phyloP scores from a whole-genome alignment of 2,329 filamentous ascomycete genomes.

The Epicoccum nigrum region DNA sequence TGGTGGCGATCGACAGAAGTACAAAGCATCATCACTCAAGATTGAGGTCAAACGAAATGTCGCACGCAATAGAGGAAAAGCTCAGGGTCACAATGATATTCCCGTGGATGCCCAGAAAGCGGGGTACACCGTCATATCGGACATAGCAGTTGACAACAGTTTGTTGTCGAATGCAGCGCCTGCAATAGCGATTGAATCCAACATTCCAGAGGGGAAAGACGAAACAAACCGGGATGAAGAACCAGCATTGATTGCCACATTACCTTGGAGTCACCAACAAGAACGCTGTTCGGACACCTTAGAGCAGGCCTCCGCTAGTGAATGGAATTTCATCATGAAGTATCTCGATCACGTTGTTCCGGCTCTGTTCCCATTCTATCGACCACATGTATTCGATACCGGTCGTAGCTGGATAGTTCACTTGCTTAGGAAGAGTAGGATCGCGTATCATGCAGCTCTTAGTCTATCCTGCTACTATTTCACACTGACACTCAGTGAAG shows the following conservation, averaged over 20 bases:
- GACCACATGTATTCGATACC: conserved; percentile 18
- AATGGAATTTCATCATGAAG: conserved; percentile 24
- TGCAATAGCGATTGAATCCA: neutral
- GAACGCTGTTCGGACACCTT: conserved; percentile 3
- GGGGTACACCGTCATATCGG: conserved; percentile 6
- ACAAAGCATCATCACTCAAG: conserved; percentile 15
- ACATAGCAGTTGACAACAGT: neutral
- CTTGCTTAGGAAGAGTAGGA: conserved; percentile 18
- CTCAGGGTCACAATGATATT: neutral
- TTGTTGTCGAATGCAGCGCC: neutral
- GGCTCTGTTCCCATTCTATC: conserved; percentile 21
- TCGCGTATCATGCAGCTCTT: conserved; percentile 19
- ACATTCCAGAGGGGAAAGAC: neutral
- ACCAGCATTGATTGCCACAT: conserved; percentile 1
- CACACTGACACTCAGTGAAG: conserved; percentile 22
- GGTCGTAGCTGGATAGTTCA: conserved; percentile 24
- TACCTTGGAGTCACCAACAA: conserved; percentile 12
- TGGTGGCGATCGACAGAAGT: conserved; percentile 14
- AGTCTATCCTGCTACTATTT: conserved; percentile 23
- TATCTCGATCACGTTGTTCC: conserved; percentile 25
- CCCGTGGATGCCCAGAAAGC: neutral
- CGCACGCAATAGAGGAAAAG: conserved; percentile 15
- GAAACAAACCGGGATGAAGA: neutral
- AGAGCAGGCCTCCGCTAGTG: conserved; percentile 12
- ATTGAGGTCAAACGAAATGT: conserved; percentile 19